Evolutionary conservation across 345 rosid species (phyloP).

Genomic region (Lagerstroemia speciosa): DNA sequence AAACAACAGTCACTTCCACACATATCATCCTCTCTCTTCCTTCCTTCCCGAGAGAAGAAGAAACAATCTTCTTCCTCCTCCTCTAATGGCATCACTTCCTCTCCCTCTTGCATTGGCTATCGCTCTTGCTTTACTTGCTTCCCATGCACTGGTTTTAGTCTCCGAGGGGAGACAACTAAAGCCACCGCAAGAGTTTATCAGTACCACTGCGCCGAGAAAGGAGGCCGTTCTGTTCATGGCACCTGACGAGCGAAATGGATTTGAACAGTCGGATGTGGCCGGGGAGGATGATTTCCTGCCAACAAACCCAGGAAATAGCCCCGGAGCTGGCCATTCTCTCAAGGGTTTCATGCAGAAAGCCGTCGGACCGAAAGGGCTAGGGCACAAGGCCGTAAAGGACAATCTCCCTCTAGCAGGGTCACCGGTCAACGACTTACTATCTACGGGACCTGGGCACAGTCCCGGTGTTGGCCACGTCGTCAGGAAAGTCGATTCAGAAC

Average conservation of each 20-base stretch:
- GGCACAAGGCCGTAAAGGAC: not conserved
- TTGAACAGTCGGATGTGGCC: not conserved
- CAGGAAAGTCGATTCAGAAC: conserved; percentile 16
- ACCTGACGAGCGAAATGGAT: not conserved
- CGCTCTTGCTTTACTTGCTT: conserved; percentile 19
- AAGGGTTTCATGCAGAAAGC: not conserved
- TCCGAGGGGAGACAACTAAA: conserved; percentile 28
- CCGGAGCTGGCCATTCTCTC: conserved; percentile 25
- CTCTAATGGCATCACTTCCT: conserved; percentile 18
- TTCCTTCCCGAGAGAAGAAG: not conserved
- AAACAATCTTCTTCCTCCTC: not conserved
- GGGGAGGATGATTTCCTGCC: conserved; percentile 19
- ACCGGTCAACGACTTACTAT: conserved; percentile 22
- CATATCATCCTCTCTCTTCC: not conserved
- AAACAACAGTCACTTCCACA: not conserved
- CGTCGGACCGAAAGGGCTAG: not conserved
- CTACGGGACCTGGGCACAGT: conserved; percentile 47
- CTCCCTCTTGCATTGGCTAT: conserved; percentile 6
- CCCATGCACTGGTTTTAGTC: conserved; percentile 15
- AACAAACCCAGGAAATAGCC: conserved; percentile 34
- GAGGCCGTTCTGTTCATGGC: conserved; percentile 1
- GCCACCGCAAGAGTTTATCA: not conserved
- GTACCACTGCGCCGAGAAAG: not conserved
- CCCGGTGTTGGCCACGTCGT: conserved; percentile 41
- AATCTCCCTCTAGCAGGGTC: conserved; percentile 16